Conservation (phyloP, 179 eudicot species). For the Silene noctiflora region DNA sequence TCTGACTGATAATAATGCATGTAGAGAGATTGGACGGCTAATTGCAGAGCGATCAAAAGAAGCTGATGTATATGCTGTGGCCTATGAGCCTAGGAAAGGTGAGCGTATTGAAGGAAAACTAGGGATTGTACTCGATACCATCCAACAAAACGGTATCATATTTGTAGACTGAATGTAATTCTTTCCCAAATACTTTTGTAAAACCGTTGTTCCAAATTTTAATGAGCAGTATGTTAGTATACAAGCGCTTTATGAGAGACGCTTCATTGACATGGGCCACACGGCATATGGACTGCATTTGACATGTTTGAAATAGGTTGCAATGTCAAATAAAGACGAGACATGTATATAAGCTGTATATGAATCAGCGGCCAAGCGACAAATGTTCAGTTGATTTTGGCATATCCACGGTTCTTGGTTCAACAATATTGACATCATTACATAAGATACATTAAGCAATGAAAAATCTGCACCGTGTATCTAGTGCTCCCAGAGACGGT, state of each 20-base stretch:
- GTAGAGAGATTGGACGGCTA: slow-evolving; percentile 65
- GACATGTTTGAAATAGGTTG: not conserved
- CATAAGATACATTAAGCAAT: slow-evolving; percentile 14
- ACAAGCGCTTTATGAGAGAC: no score
- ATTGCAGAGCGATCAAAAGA: slow-evolving; percentile 82
- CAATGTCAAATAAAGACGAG: not conserved
- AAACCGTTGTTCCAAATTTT: not conserved
- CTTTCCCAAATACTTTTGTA: not conserved
- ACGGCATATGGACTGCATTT: not conserved
- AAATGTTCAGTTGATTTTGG: not conserved
- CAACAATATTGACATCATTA: slow-evolving; percentile 14
- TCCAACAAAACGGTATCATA: slow-evolving; percentile 73
- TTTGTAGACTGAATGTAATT: slow-evolving; percentile 36
- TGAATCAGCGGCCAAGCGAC: not conserved
- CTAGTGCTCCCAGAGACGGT: not conserved
- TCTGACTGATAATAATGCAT: slow-evolving; percentile 60
- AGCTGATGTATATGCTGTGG: slow-evolving; percentile 76
- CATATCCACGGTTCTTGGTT: not conserved
- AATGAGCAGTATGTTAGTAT: not conserved
- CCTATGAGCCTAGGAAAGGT: slow-evolving; percentile 66
- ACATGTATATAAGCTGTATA: not conserved
- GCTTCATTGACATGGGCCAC: not conserved
- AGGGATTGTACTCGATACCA: slow-evolving; percentile 74
- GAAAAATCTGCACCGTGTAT: not conserved
- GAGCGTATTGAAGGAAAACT: slow-evolving; percentile 81